These are phyloP conservation scores for Apiotrichum mycotoxinovorans DNA, from an alignment of 1,284 basidiomycete genomes.

Conservation along the genomic window DNA sequence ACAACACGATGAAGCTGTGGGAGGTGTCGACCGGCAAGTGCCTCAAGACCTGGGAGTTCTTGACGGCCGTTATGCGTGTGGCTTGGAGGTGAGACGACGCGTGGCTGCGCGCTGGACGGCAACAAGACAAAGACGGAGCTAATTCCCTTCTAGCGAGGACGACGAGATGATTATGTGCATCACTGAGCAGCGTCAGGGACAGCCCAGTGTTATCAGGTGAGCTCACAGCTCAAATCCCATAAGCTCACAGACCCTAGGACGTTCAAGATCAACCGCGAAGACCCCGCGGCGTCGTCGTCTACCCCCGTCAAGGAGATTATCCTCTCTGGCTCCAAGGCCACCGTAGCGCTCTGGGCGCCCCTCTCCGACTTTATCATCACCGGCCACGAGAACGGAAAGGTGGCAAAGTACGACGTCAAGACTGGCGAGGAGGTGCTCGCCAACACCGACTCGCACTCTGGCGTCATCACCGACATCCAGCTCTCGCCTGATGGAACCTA, in stretches of 20 bases:
- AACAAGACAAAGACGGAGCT: too few relatives aligned
- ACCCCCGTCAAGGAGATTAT: constrained; percentile 77
- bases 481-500: constrained; percentile 85
- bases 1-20: constrained; percentile 93
- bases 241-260: constrained; percentile 57
- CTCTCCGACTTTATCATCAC: constrained; percentile 79
- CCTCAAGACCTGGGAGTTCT: constrained; percentile 92
- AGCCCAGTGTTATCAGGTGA: constrained; percentile 55
- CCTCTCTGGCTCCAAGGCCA: constrained; percentile 90
- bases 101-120: too few relatives aligned
- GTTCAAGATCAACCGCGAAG: constrained; percentile 79
- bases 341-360: constrained; percentile 86
- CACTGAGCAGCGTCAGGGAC: constrained; percentile 94
- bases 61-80: constrained; percentile 94
- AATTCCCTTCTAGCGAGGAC: constrained; percentile 64
- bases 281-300: constrained; percentile 57
- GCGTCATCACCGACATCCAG: constrained; percentile 86
- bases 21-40: constrained; percentile 84
- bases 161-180: constrained; percentile 83
- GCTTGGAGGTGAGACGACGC: constrained; percentile 52
- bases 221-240: not conserved
- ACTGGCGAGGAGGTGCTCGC: constrained; percentile 76
- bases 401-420: constrained; percentile 82
- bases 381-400: constrained; percentile 93
- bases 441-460: constrained; percentile 72